A percentile compares a stretch with the other conserved stretches of the same genome.
phyloP scores from a whole-genome alignment of 225 moss, liverwort and hornwort species.

The Bryoerythrophyllum caledonicum region DNA sequence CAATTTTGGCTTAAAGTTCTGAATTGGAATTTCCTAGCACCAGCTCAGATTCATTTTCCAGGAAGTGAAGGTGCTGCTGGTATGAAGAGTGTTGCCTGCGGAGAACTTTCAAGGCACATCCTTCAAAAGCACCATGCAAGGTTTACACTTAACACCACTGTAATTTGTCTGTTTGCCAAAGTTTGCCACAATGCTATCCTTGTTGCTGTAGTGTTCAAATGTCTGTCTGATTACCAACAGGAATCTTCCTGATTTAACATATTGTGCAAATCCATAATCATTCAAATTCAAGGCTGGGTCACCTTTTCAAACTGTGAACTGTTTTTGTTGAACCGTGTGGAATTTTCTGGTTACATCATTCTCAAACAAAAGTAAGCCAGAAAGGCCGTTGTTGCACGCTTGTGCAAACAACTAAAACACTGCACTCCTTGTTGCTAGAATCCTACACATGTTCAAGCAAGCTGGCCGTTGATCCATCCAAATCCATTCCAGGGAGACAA shows the following conservation, averaged over 20 bases:
- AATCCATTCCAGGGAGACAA: neutral
- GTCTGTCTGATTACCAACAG: neutral
- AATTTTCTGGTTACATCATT: neutral
- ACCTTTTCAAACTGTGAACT: neutral
- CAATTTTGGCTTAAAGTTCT: neutral
- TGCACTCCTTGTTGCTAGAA: constrained; percentile 1
- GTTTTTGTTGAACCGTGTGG: neutral
- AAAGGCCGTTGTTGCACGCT: neutral
- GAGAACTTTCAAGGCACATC: neutral
- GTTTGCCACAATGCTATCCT: neutral
- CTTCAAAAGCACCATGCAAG: neutral
- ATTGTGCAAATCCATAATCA: neutral
- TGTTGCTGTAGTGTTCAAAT: neutral
- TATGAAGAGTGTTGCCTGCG: neutral
- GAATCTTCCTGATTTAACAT: neutral
- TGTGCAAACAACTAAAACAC: neutral
- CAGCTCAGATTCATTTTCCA: neutral
- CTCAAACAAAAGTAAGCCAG: neutral
- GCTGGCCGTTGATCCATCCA: neutral
- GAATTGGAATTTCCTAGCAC: neutral
- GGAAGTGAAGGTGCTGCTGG: neutral
- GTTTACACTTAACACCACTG: neutral
- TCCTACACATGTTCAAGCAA: neutral
- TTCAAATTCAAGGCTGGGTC: neutral
- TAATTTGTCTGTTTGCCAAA: neutral